phyloP scores from a whole-genome alignment of 371 early-diverging fungal genomes.

The Syncephalastrum racemosum region DNA sequence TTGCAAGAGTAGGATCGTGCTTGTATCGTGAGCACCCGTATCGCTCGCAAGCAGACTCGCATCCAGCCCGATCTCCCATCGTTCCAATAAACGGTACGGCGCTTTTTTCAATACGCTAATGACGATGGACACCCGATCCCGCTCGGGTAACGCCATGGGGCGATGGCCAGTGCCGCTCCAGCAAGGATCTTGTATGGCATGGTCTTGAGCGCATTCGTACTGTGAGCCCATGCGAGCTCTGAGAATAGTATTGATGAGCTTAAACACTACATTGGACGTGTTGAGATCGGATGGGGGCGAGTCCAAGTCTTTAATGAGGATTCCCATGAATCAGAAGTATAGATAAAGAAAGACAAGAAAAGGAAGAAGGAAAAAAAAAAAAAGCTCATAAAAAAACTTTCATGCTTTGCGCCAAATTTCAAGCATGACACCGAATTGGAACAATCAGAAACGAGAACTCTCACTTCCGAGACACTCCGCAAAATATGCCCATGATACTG shows the following conservation, averaged over 20 bases:
- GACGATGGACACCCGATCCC: slow-evolving; percentile 5
- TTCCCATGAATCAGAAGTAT: too few species aligned
- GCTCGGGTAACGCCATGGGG: slow-evolving; percentile 18
- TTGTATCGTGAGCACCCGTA: slow-evolving; percentile 32
- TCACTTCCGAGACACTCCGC: too few species aligned
- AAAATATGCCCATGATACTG: too few species aligned
- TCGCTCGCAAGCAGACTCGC: background rate
- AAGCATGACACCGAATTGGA: too few species aligned
- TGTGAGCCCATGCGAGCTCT: slow-evolving; percentile 19
- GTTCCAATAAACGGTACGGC: slow-evolving; percentile 13
- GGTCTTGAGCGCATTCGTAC: slow-evolving; percentile 13
- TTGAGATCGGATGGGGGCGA: too few species aligned
- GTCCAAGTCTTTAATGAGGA: too few species aligned
- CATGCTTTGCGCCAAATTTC: too few species aligned
- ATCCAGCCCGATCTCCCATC: slow-evolving; percentile 21
- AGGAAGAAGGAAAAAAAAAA: too few species aligned
- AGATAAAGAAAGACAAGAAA: too few species aligned
- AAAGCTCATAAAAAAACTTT: too few species aligned
- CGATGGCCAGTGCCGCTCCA: slow-evolving; percentile 8
- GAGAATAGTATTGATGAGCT: slow-evolving; percentile 22
- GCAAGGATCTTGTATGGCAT: slow-evolving; percentile 6
- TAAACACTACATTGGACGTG: slow-evolving; percentile 12
- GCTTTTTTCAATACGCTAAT: slow-evolving; percentile 6
- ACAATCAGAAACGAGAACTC: too few species aligned
- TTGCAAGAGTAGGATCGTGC: slow-evolving; percentile 59